A percentile compares a stretch with the other conserved stretches of the same genome.
Conservation (phyloP, 768 basidiomycete species). For the Paxillus ammoniavirescens region DNA sequence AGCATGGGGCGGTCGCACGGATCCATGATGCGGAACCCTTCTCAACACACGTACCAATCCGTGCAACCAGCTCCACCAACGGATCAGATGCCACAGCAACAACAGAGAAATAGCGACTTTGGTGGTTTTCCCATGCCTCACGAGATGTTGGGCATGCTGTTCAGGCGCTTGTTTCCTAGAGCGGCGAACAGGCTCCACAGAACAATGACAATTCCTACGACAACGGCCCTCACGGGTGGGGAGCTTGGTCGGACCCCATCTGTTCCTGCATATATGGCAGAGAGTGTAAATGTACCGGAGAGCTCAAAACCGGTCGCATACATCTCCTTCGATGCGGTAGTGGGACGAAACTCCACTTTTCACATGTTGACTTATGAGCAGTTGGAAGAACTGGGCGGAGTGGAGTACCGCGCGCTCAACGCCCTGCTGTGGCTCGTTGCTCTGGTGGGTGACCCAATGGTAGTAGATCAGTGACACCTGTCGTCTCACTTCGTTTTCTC, state of each 20-base stretch:
- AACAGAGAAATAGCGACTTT: conserved; percentile 46
- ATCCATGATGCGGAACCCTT: conserved; percentile 17
- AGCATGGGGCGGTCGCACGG: conserved; percentile 11
- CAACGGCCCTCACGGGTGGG: conserved; percentile 49
- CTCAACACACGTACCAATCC: conserved; percentile 10
- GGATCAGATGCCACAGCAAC: conserved; percentile 11
- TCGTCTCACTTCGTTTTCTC: background rate
- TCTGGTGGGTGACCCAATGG: conserved; percentile 46
- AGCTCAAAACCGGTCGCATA: conserved; percentile 68
- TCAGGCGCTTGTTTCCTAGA: conserved; percentile 63
- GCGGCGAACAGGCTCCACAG: conserved; percentile 55
- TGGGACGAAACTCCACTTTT: conserved; percentile 82
- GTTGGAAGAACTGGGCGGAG: conserved; percentile 88
- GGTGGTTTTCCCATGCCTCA: conserved; percentile 78
- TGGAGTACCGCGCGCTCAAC: conserved; percentile 86
- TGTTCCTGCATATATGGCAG: conserved; percentile 4
- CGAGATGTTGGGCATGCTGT: conserved; percentile 46
- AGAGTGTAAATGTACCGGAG: conserved; percentile 22
- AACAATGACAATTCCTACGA: conserved; percentile 74
- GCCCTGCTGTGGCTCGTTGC: conserved; percentile 80
- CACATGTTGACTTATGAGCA: conserved; percentile 72
- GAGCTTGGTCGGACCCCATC: conserved; percentile 27
- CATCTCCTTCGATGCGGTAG: conserved; percentile 79
- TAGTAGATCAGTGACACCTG: background rate
- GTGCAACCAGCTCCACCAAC: conserved; percentile 13